These are phyloP conservation scores for Aspergillus avenaceus DNA, from an alignment of 495 filamentous ascomycete species.

Conservation along the genomic window DNA sequence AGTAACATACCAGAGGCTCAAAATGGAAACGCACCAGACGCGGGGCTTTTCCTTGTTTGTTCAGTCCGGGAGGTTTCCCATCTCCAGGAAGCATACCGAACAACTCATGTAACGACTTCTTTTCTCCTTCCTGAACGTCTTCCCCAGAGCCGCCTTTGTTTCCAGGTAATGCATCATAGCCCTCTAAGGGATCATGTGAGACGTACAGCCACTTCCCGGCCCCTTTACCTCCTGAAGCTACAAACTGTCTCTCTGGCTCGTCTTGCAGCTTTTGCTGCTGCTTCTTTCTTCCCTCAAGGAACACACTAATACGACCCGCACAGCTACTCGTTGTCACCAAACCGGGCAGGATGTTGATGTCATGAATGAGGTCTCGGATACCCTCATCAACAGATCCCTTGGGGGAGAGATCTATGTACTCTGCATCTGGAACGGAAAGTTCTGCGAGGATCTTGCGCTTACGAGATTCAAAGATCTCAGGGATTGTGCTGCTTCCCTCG, in stretches of 20 bases:
- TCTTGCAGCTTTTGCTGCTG: constrained; percentile 3
- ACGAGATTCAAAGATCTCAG: constrained; percentile 47
- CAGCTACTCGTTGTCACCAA: constrained; percentile 91
- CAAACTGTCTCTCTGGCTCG: constrained; percentile 29
- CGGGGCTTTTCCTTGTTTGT: constrained; percentile 19
- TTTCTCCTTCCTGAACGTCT: neutral
- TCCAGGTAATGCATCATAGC: constrained; percentile 6
- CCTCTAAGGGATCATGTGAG: constrained; percentile 67
- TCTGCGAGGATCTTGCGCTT: constrained; percentile 63
- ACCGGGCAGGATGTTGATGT: constrained; percentile 67
- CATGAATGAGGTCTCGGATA: constrained; percentile 68
- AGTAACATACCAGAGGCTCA: constrained; percentile 76
- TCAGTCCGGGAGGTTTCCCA: constrained; percentile 23
- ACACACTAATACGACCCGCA: constrained; percentile 78
- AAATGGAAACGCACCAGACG: constrained; percentile 86
- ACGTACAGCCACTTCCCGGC: constrained; percentile 84
- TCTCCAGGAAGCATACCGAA: constrained; percentile 33
- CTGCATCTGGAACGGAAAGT: constrained; percentile 56
- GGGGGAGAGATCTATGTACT: constrained; percentile 75
- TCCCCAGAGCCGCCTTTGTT: neutral
- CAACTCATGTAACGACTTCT: constrained; percentile 20
- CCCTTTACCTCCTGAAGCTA: constrained; percentile 71
- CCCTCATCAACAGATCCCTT: constrained; percentile 79
- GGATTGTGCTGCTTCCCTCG: constrained; percentile 20
- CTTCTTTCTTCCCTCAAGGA: constrained; percentile 69